Conservation (phyloP, 139 green algal species). For the Auxenochlorella protothecoides region DNA sequence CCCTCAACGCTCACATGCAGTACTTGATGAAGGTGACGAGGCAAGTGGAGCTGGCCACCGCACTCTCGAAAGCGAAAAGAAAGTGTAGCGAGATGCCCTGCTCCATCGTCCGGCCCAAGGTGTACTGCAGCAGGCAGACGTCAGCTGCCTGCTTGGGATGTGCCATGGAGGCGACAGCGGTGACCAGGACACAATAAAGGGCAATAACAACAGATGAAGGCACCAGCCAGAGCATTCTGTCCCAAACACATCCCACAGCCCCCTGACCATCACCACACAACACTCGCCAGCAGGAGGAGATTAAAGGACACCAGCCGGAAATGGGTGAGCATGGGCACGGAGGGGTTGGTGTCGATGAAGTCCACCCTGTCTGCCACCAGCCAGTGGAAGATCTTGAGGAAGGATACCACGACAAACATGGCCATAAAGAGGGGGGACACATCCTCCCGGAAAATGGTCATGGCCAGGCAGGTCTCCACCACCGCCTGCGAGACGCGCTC, state of each 20-base stretch:
- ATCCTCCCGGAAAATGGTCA: constrained; percentile 95
- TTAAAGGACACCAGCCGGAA: constrained; percentile 70
- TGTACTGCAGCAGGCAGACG: constrained; percentile 67
- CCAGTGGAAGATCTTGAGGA: constrained; percentile 94
- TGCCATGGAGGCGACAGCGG: too few relatives aligned
- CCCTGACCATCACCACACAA: too few relatives aligned
- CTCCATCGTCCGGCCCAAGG: constrained; percentile 51
- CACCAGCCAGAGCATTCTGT: too few relatives aligned
- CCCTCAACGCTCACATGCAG: constrained; percentile 13
- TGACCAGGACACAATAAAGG: too few relatives aligned
- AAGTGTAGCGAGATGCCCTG: constrained; percentile 75
- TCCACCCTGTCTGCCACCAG: constrained; percentile 79
- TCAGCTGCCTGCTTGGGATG: constrained; percentile 53
- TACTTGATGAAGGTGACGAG: constrained; percentile 79
- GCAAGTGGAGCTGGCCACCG: constrained; percentile 46
- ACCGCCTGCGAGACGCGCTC: constrained; percentile 65
- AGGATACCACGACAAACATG: constrained; percentile 88
- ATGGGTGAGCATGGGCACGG: constrained; percentile 63
- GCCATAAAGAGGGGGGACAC: constrained; percentile 75
- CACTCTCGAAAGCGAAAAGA: constrained; percentile 97
- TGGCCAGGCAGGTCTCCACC: constrained; percentile 94
- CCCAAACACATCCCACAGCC: too few relatives aligned
- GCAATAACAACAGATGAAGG: too few relatives aligned
- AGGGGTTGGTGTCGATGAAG: constrained; percentile 86
- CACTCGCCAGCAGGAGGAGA: constrained; percentile 60